These are phyloP conservation scores for Penicillium italicum DNA, from an alignment of 2,329 filamentous ascomycete genomes.

Conservation along the genomic window DNA sequence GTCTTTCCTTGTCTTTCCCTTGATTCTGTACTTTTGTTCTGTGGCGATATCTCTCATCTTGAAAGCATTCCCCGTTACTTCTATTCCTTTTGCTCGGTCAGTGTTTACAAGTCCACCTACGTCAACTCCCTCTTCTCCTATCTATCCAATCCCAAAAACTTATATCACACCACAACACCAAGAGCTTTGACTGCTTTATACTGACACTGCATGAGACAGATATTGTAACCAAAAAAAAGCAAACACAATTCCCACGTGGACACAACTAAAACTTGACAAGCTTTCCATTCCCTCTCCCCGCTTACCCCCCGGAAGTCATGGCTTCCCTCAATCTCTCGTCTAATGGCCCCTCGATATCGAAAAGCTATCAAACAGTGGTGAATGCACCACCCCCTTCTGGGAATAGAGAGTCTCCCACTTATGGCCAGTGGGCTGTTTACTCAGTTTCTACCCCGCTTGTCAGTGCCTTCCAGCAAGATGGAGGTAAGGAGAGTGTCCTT, in stretches of 20 bases:
- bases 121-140: slow-evolving; percentile 7
- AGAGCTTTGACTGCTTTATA: not conserved
- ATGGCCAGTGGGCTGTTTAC: slow-evolving; percentile 90
- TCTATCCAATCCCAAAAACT: not conserved
- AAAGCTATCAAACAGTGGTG: slow-evolving; percentile 69
- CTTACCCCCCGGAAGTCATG: slow-evolving; percentile 50
- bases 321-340: slow-evolving; percentile 75
- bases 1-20: not conserved
- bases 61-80: not conserved
- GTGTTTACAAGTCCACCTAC: slow-evolving; percentile 6
- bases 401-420: slow-evolving; percentile 68
- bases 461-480: slow-evolving; percentile 84
- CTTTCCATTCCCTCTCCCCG: slow-evolving; percentile 3
- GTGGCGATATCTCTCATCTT: not conserved
- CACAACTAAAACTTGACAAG: not conserved
- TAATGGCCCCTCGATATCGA: slow-evolving; percentile 74
- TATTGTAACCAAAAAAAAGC: slow-evolving; percentile 1
- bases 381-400: slow-evolving; percentile 57
- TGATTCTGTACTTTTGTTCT: not conserved
- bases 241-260: slow-evolving; percentile 1
- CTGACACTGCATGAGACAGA: slow-evolving; percentile 1
- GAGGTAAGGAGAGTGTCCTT: slow-evolving; percentile 86
- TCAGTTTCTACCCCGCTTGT: slow-evolving; percentile 86
- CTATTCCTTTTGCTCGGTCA: not conserved
- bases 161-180: not conserved